Percentiles rank a stretch among this genome's conserved stretches.
These are phyloP conservation scores for Cystobasidium tubakii DNA, from an alignment of 768 basidiomycete species.

Conservation along the genomic window DNA sequence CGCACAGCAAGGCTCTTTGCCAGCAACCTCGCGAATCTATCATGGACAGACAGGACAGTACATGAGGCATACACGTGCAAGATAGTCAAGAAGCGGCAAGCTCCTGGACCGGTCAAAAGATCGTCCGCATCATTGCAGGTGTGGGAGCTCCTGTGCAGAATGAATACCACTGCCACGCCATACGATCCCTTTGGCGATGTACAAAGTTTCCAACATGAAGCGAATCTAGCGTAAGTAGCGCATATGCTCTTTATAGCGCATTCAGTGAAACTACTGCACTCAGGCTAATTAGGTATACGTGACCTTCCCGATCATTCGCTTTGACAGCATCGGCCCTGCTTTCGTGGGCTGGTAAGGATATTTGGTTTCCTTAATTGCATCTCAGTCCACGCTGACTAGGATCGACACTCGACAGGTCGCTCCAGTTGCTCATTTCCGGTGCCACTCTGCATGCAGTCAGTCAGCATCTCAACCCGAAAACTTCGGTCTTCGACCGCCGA, in stretches of 20 bases:
- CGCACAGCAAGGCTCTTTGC: no score
- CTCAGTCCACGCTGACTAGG: background rate
- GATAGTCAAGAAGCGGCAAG: no score
- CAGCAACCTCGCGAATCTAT: no score
- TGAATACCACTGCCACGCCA: background rate
- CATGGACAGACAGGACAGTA: no score
- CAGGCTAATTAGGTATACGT: background rate
- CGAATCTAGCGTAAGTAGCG: constrained; percentile 1
- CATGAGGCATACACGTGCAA: no score
- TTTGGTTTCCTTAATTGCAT: background rate
- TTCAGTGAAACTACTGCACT: background rate
- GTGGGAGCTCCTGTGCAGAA: background rate
- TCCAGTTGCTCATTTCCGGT: constrained; percentile 5
- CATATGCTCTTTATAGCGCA: background rate
- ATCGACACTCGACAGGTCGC: background rate
- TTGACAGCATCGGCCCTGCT: background rate
- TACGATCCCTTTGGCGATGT: background rate
- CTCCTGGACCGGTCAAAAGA: no score
- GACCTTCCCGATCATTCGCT: background rate
- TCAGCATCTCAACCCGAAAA: background rate
- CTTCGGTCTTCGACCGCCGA: background rate
- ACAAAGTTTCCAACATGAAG: background rate
- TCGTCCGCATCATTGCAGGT: no score
- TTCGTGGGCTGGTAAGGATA: constrained; percentile 21
- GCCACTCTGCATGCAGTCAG: background rate